These are phyloP conservation scores for Fusarium verrucosum DNA, from an alignment of 2,329 filamentous ascomycete species.

Conservation along the genomic window DNA sequence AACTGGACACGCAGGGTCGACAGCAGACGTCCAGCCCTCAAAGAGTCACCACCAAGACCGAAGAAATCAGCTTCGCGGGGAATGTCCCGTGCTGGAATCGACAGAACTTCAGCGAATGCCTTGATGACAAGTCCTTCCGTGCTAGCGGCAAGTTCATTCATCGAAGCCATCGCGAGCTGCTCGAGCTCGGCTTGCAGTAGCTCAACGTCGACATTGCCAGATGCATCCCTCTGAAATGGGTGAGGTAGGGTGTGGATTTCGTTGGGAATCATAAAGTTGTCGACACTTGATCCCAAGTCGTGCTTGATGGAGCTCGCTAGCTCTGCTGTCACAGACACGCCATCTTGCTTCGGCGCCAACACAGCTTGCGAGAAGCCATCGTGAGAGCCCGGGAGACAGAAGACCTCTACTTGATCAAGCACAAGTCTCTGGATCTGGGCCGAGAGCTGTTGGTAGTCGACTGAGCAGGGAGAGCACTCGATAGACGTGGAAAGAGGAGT, in stretches of 20 bases:
- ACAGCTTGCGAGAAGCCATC: not conserved
- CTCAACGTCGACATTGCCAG: not conserved
- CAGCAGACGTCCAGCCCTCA: not conserved
- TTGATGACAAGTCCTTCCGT: conserved; percentile 6
- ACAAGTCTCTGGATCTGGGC: fast-evolving
- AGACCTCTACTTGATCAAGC: not conserved
- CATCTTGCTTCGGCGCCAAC: not conserved
- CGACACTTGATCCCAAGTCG: fast-evolving
- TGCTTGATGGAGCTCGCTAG: not conserved
- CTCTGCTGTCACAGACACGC: fast-evolving
- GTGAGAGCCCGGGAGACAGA: not conserved
- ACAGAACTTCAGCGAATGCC: not conserved
- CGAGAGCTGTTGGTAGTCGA: not conserved
- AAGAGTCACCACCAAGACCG: not conserved
- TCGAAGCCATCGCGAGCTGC: not conserved
- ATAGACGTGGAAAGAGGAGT: not conserved
- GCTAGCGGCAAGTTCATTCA: not conserved
- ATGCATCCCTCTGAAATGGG: not conserved
- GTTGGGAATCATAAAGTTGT: not conserved
- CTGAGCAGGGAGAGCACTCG: fast-evolving
- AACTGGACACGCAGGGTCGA: not conserved
- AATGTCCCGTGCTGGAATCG: not conserved
- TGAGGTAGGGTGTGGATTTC: not conserved
- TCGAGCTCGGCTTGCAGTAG: not conserved
- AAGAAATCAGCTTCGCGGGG: not conserved